These are phyloP conservation scores for Trichopus zeylanicus DNA, from an alignment of 116 monocot species.

Conservation along the genomic window DNA sequence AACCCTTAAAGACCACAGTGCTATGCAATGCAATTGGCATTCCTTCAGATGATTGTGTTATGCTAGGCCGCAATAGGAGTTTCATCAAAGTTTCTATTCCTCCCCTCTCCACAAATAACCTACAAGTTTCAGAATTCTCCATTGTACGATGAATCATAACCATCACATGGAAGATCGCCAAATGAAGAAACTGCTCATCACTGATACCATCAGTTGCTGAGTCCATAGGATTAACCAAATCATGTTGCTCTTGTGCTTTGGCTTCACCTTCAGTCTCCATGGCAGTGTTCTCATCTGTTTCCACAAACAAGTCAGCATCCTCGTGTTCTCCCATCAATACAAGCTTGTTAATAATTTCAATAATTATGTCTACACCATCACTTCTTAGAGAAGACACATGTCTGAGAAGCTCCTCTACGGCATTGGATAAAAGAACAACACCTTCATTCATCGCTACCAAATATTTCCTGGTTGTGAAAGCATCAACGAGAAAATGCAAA, in stretches of 20 bases:
- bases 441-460: slow-evolving; percentile 97
- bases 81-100: slow-evolving; percentile 72
- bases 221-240: slow-evolving; percentile 66
- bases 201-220: slow-evolving; percentile 57
- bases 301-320: slow-evolving; percentile 22
- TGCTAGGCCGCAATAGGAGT: slow-evolving; percentile 80
- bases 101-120: slow-evolving; percentile 92
- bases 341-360: slow-evolving; percentile 83
- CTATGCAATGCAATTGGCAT: slow-evolving; percentile 97
- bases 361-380: slow-evolving; percentile 82
- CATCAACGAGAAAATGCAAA: slow-evolving; percentile 72
- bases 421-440: slow-evolving; percentile 94
- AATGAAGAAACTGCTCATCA: slow-evolving; percentile 80
- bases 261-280: slow-evolving; percentile 87
- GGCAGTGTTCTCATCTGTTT: slow-evolving; percentile 47
- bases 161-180: slow-evolving; percentile 92
- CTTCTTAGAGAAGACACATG: slow-evolving; percentile 92
- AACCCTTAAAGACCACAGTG: slow-evolving; percentile 96
- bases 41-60: slow-evolving; percentile 91
- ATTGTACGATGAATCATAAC: slow-evolving; percentile 89
- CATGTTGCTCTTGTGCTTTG: slow-evolving; percentile 51
- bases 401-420: slow-evolving; percentile 92
- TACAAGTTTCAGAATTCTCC: slow-evolving; percentile 95
- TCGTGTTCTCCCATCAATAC: slow-evolving; percentile 42
- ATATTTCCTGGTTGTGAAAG: slow-evolving; percentile 91